phyloP scores from a whole-genome alignment of 1,284 basidiomycete genomes.

The Leccinum fuscescens region DNA sequence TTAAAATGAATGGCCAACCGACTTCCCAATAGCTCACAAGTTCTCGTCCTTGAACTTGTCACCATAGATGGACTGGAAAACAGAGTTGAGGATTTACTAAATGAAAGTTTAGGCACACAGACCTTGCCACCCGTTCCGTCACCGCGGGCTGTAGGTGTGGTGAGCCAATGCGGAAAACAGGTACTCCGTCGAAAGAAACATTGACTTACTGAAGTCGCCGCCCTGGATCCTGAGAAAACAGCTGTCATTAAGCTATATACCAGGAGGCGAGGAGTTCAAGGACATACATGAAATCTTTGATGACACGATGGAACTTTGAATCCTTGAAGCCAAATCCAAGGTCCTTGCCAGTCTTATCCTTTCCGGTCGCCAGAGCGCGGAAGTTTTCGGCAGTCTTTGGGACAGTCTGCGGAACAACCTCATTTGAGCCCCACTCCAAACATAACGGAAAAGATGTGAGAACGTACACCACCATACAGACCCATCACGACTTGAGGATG shows the following conservation, averaged over 20 bases:
- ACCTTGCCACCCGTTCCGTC: constrained; percentile 95
- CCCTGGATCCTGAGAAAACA: constrained; percentile 73
- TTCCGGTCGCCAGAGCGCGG: constrained; percentile 77
- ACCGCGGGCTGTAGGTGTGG: constrained; percentile 59
- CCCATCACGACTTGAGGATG: constrained; percentile 68
- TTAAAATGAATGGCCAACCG: background rate
- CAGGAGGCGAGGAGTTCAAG: background rate
- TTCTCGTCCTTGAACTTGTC: constrained; percentile 94
- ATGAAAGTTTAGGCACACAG: constrained; percentile 2
- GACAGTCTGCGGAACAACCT: constrained; percentile 59
- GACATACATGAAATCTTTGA: constrained; percentile 92
- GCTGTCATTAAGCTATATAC: background rate
- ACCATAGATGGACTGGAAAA: constrained; percentile 82
- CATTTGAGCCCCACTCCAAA: constrained; percentile 12
- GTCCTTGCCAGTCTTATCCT: constrained; percentile 73
- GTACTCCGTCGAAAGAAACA: background rate
- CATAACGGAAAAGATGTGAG: background rate
- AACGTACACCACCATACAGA: constrained; percentile 73
- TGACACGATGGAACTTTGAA: constrained; percentile 96
- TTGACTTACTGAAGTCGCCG: constrained; percentile 77
- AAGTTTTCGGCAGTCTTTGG: constrained; percentile 99
- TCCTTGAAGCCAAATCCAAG: constrained; percentile 87
- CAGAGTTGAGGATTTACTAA: background rate
- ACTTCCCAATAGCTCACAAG: constrained; percentile 58
- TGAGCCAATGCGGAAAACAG: background rate